Evolutionary conservation across 257 asterid species (phyloP).

Genomic region (Capsicum rhomboideum): DNA sequence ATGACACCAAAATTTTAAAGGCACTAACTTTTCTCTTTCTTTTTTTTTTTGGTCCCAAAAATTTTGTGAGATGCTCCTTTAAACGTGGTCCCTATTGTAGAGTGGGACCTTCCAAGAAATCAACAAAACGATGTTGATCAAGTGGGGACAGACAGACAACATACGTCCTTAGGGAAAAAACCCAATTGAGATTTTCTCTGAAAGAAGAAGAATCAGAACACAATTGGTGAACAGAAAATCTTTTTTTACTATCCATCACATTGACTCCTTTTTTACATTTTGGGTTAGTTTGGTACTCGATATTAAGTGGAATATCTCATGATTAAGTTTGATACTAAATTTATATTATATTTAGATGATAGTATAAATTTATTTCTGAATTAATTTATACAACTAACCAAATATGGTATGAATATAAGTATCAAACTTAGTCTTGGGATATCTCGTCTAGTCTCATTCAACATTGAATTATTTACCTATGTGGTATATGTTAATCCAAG

Average conservation of each 20-base stretch:
- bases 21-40: not conserved
- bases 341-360: no score
- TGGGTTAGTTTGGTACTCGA: no score
- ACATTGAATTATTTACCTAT: no score
- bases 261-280: not conserved
- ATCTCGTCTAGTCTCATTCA: no score
- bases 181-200: not conserved
- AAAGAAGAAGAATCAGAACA: constrained; percentile 8
- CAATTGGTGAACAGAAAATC: constrained; percentile 15
- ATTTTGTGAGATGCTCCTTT: not conserved
- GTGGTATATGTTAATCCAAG: no score
- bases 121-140: constrained; percentile 20
- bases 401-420: no score
- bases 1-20: not conserved
- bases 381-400: no score
- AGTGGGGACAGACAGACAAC: constrained; percentile 7
- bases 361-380: no score
- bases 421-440: no score
- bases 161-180: not conserved
- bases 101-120: not conserved
- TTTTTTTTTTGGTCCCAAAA: not conserved
- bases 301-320: no score
- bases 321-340: no score
- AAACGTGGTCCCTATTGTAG: not conserved
- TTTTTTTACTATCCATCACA: constrained; percentile 13